Percentiles rank a stretch among this genome's conserved stretches.
Evolutionary conservation across 2,329 filamentous ascomycete genomes (phyloP).

Genomic region (Chrysoporthe puriensis): DNA sequence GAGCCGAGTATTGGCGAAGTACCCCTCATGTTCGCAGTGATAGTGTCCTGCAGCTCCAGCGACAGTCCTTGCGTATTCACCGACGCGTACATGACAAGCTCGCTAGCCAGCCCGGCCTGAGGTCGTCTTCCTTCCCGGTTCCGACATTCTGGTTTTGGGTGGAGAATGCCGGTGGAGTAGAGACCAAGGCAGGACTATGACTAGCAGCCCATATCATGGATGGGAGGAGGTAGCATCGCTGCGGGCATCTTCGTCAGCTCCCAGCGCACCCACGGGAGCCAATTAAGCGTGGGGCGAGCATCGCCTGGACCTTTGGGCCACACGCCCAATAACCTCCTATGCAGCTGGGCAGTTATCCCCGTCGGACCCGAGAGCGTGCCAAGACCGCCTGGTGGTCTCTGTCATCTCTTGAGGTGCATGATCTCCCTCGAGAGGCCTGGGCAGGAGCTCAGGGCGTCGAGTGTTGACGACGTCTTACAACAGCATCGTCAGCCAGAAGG

Average conservation of each 20-base stretch:
- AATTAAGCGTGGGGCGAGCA: constrained; percentile 15
- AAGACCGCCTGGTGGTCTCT: not conserved
- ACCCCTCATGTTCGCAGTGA: constrained; percentile 3
- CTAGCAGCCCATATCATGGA: not conserved
- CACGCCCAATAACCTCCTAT: not conserved
- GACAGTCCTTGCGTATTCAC: too few relatives aligned
- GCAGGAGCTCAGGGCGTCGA: not conserved
- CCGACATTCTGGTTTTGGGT: constrained; percentile 6
- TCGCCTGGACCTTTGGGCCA: not conserved
- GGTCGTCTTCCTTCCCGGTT: not conserved
- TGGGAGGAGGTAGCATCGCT: not conserved
- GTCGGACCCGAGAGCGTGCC: not conserved
- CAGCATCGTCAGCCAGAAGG: constrained; percentile 3
- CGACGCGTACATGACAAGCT: too few relatives aligned
- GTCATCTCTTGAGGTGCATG: constrained; percentile 4
- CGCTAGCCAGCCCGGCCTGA: too few relatives aligned
- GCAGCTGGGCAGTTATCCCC: not conserved
- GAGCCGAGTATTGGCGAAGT: not conserved
- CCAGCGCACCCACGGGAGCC: constrained; percentile 18
- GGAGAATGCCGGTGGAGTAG: not conserved
- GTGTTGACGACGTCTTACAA: not conserved
- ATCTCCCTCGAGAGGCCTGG: not conserved
- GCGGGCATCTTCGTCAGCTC: not conserved
- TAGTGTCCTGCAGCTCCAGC: constrained; percentile 4
- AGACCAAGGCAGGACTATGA: constrained; percentile 9